These are phyloP conservation scores for Xylaria sp. DNA, from an alignment of 2,329 filamentous ascomycete genomes.

Conservation along the genomic window DNA sequence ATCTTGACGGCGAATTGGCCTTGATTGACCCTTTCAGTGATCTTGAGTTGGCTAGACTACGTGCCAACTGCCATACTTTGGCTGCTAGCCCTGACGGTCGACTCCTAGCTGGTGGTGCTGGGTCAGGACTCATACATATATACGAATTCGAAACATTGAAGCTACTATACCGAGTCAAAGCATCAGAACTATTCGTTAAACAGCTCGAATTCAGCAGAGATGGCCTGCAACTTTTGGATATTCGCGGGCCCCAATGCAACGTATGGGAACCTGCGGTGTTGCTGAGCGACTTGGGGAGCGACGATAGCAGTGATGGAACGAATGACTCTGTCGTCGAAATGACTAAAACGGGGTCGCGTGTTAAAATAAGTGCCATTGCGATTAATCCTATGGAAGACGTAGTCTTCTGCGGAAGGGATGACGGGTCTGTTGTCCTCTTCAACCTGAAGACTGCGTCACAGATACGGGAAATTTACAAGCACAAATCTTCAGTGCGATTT, in stretches of 20 bases:
- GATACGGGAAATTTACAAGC: neutral
- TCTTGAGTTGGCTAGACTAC: neutral
- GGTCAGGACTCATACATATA: neutral
- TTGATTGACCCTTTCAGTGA: slow-evolving; percentile 13
- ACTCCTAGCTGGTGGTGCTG: slow-evolving; percentile 10
- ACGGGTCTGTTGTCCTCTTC: slow-evolving; percentile 10
- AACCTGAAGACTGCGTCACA: slow-evolving; percentile 5
- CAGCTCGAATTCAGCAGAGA: slow-evolving; percentile 15
- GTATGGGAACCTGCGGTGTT: slow-evolving; percentile 17
- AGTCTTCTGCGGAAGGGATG: slow-evolving; percentile 12
- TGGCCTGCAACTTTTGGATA: slow-evolving; percentile 12
- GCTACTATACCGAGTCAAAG: slow-evolving; percentile 11
- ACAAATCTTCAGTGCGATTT: slow-evolving; percentile 10
- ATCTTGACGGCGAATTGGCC: slow-evolving; percentile 20
- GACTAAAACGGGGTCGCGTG: neutral
- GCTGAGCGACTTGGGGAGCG: slow-evolving; percentile 1
- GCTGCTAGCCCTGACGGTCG: slow-evolving; percentile 19
- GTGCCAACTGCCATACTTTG: slow-evolving; percentile 17
- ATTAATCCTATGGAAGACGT: slow-evolving; percentile 1
- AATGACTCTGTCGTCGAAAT: neutral
- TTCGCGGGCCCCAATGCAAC: slow-evolving; percentile 21
- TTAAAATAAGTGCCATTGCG: slow-evolving; percentile 1
- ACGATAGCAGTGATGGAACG: slow-evolving; percentile 6
- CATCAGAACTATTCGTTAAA: neutral
- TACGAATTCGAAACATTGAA: slow-evolving; percentile 24